Conservation (phyloP, 345 rosid species). For the Trapa bicornis region DNA sequence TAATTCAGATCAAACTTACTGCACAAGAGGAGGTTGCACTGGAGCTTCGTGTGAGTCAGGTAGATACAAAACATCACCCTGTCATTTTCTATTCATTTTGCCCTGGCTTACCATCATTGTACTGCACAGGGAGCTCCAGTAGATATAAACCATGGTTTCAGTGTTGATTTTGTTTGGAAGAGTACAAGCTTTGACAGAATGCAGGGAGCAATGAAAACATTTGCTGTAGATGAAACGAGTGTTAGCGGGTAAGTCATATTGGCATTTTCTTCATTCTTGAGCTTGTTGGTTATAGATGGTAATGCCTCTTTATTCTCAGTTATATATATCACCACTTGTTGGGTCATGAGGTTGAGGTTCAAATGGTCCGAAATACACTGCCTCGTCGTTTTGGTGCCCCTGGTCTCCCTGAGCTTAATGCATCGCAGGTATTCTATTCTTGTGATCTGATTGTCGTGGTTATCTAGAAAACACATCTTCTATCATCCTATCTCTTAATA, state of each 20-base stretch:
- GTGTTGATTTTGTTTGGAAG: slow-evolving; percentile 99
- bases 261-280: background rate
- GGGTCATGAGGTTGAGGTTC: slow-evolving; percentile 98
- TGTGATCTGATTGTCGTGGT: background rate
- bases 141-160: slow-evolving; percentile 84
- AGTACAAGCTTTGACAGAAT: slow-evolving; percentile 98
- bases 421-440: slow-evolving; percentile 62
- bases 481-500: background rate
- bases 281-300: slow-evolving; percentile 1
- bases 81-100: background rate
- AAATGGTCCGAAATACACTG: slow-evolving; percentile 79
- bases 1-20: slow-evolving; percentile 76
- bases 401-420: slow-evolving; percentile 98
- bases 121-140: slow-evolving; percentile 76
- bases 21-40: slow-evolving; percentile 98
- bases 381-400: slow-evolving; percentile 99
- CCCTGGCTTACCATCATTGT: slow-evolving; percentile 7
- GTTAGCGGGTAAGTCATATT: slow-evolving; percentile 77
- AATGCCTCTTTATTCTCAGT: slow-evolving; percentile 16
- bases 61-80: slow-evolving; percentile 15
- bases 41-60: slow-evolving; percentile 99
- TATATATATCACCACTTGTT: slow-evolving; percentile 91
- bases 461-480: background rate
- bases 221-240: slow-evolving; percentile 99
- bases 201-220: slow-evolving; percentile 99